These are phyloP conservation scores for Elongisporangium undulatum DNA, from an alignment of 352 stramenopile species.

Conservation along the genomic window DNA sequence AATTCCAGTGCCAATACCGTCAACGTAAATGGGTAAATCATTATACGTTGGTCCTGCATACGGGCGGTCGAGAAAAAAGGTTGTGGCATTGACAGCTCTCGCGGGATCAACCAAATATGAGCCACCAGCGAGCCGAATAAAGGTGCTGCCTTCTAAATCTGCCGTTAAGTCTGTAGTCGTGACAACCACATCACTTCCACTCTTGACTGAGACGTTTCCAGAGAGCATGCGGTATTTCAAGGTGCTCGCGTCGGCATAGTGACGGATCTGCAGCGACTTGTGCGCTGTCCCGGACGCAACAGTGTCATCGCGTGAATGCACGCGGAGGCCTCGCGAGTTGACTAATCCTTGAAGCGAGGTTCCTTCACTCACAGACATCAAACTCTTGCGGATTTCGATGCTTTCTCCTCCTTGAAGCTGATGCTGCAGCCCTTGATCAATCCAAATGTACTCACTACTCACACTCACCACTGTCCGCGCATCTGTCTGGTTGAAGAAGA, in stretches of 20 bases:
- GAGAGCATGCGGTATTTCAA: slow-evolving; percentile 19
- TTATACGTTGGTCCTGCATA: slow-evolving; percentile 42
- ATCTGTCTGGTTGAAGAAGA: slow-evolving; percentile 46
- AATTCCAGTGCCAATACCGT: slow-evolving; percentile 43
- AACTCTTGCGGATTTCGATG: slow-evolving; percentile 38
- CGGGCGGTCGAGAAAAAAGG: slow-evolving; percentile 43
- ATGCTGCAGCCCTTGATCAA: slow-evolving; percentile 51
- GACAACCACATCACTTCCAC: slow-evolving; percentile 36
- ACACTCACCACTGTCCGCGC: slow-evolving; percentile 46
- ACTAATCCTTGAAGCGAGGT: slow-evolving; percentile 31
- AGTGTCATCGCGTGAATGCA: slow-evolving; percentile 47
- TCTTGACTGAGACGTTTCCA: slow-evolving; percentile 42
- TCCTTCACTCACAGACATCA: slow-evolving; percentile 42
- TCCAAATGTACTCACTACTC: slow-evolving; percentile 24
- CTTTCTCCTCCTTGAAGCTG: slow-evolving; percentile 29
- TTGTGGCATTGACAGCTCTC: slow-evolving; percentile 18
- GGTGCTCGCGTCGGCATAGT: slow-evolving; percentile 45
- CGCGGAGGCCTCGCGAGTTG: slow-evolving; percentile 42
- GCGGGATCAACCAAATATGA: slow-evolving; percentile 45
- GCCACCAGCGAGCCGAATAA: slow-evolving; percentile 43
- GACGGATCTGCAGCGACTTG: slow-evolving; percentile 36
- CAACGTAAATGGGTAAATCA: slow-evolving; percentile 45
- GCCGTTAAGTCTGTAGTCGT: slow-evolving; percentile 37
- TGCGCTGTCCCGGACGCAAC: slow-evolving; percentile 22
- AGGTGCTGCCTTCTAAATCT: slow-evolving; percentile 25